Evolutionary conservation across 331 rosid genomes (phyloP).

Genomic region (Pyrus hybrid): DNA sequence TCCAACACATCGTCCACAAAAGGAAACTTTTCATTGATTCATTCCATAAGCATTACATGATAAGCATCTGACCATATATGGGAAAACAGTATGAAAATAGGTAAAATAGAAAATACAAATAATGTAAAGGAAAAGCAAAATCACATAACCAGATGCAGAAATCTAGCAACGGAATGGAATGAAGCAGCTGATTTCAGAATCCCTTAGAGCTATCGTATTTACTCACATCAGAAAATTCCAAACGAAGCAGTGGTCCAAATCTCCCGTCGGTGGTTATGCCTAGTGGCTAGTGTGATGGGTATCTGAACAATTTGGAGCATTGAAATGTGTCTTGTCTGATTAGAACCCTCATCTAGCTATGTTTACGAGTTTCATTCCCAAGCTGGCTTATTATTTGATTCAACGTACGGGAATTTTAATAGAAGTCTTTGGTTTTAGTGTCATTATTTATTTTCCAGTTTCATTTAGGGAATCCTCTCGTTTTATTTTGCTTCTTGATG

Average conservation of each 20-base stretch:
- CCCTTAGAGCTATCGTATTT: background rate
- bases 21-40: background rate
- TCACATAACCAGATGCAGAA: background rate
- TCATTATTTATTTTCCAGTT: constrained; percentile 9
- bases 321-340: too few species aligned
- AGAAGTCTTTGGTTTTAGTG: background rate
- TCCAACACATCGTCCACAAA: background rate
- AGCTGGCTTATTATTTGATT: background rate
- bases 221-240: background rate
- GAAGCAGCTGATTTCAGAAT: background rate
- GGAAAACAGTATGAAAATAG: background rate
- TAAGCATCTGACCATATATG: background rate
- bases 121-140: background rate
- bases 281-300: background rate
- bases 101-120: background rate
- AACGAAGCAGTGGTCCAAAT: background rate
- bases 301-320: background rate
- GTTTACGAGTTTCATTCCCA: background rate
- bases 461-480: background rate
- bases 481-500: background rate
- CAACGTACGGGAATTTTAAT: background rate
- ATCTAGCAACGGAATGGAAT: background rate
- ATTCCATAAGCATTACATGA: background rate
- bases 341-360: background rate
- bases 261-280: background rate